Conservation (phyloP, 225 moss, liverwort and hornwort species). For the Physcomitrellopsis africana region DNA sequence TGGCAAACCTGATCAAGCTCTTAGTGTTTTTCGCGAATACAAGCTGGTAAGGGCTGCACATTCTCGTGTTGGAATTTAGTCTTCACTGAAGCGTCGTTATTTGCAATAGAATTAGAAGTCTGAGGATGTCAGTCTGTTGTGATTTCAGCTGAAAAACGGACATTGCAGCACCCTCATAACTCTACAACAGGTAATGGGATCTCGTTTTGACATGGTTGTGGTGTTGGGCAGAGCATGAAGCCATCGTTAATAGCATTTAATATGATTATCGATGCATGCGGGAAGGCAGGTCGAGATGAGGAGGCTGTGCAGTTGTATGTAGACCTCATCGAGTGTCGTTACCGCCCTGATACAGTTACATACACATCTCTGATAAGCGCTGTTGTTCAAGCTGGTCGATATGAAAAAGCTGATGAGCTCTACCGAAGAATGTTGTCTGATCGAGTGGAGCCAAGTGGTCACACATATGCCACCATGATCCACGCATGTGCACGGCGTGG, state of each 20-base stretch:
- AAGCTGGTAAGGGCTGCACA: conserved; percentile 63
- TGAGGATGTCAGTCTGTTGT: not conserved
- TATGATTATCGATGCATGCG: conserved; percentile 83
- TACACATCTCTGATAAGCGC: conserved; percentile 90
- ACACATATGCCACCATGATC: conserved; percentile 82
- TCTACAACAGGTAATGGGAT: not conserved
- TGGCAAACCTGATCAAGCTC: conserved; percentile 85
- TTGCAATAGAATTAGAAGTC: not conserved
- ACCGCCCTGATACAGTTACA: conserved; percentile 78
- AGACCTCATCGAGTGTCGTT: conserved; percentile 69
- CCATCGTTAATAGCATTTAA: conserved; percentile 92
- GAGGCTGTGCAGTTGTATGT: conserved; percentile 84
- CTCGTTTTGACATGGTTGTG: conserved; percentile 22
- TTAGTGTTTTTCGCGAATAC: conserved; percentile 95
- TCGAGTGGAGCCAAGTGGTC: conserved; percentile 62
- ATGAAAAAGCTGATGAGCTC: conserved; percentile 80
- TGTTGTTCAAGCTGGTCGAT: conserved; percentile 77
- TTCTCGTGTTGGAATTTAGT: conserved; percentile 2
- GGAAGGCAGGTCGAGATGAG: conserved; percentile 83
- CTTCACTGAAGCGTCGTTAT: not conserved
- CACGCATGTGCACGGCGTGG: conserved; percentile 75
- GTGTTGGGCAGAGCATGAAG: conserved; percentile 67
- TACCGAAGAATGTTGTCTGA: conserved; percentile 86
- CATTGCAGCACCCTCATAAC: not conserved
- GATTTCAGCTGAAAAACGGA: not conserved